Base-by-base conservation (phyloP, 1,284 basidiomycete species). In the Melampsora larici-populina region DNA sequence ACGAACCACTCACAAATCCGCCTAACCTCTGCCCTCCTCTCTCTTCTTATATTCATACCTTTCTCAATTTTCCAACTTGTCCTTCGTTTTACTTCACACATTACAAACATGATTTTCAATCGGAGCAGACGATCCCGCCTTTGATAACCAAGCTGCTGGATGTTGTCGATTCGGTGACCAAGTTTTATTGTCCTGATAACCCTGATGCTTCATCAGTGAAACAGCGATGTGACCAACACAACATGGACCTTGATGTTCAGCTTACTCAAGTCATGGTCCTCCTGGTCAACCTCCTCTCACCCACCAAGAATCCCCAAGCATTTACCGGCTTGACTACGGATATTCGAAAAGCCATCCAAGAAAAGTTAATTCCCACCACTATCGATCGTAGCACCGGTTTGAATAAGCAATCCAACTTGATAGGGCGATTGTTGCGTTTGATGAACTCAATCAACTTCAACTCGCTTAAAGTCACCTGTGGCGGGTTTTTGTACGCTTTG, bases 51-150 rank as follows among this genome's bases (percentile, higher is more conserved):
- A 70, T 77, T 48, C 67, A 77, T 21, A 48, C 66, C 29, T 77
- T 77, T 43, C 67, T 77, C 13, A 77, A 77, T n/a, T 77, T 77
- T 33, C 51, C 29, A 0, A 66, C 74, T 33, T 77, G 58, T n/a
- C 15, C 67, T 9, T 26, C 8, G 2, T 49, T 31, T 51, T 70
- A 69, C 46, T 69, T 63, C n/a, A 51, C 17, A 15, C 24, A 68
- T 6, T 31, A 64, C 5, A 1, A 33, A n/a, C n/a, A 70, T 2
- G 60, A 67, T 15, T 60, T 46, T 6, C 51, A 51, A 33, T 18
- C 7, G 7, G 51, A 62, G 36, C 24, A 68, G 21, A 29, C 9
- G 6, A 77, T 77, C 46, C 74, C 67, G 24, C 67, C 58, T 7
- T 18, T 70, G 36, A 63, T 77, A 26, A n/a, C 26, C 9, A 77